A percentile compares a stretch with the other conserved stretches of the same genome.
These are phyloP conservation scores for Luffa aegyptiaca DNA, from an alignment of 306 rosid genomes.

Conservation along the genomic window DNA sequence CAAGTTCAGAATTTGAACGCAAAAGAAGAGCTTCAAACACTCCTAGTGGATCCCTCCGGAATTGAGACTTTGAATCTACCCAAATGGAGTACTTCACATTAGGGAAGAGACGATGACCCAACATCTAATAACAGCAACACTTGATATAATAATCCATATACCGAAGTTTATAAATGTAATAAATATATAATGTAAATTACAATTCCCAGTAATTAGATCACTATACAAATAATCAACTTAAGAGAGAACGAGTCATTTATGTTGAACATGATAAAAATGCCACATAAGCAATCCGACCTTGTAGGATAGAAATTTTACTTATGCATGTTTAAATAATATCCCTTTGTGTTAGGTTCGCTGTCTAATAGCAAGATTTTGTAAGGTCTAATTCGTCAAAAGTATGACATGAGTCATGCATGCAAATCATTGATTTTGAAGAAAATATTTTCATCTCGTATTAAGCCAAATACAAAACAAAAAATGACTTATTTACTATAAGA, in stretches of 20 bases:
- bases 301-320: background rate
- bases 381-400: background rate
- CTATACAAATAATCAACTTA: background rate
- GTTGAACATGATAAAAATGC: background rate
- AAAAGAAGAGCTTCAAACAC: constrained; percentile 88
- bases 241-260: background rate
- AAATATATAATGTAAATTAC: background rate
- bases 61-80: constrained; percentile 97
- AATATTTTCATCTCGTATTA: background rate
- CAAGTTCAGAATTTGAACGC: constrained; percentile 67
- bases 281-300: background rate
- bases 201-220: background rate
- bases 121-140: constrained; percentile 46
- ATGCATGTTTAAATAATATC: background rate
- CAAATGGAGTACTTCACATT: constrained; percentile 83
- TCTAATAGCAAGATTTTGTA: background rate
- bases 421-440: background rate
- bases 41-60: constrained; percentile 91
- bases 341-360: background rate
- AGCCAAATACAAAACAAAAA: background rate
- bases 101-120: constrained; percentile 92
- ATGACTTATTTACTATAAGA: background rate
- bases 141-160: background rate
- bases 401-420: background rate
- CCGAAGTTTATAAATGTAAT: background rate